Evolutionary conservation across 169 alveolate species (phyloP).

Genomic region (Plasmodium relictum): DNA sequence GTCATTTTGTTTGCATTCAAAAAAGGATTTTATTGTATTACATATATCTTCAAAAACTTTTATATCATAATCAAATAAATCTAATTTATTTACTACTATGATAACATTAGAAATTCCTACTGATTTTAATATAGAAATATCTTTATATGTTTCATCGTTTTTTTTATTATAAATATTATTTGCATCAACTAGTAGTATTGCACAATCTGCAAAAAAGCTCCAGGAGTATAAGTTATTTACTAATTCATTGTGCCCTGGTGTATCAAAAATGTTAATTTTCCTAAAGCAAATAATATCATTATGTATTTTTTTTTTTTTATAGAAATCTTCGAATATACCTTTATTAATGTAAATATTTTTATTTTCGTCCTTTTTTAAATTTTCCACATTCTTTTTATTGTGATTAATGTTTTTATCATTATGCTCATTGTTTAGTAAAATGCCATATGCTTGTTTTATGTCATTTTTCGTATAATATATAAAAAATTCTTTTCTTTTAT

Average conservation of each 20-base stretch:
- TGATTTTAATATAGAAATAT: conserved; percentile 78
- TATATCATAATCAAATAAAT: conserved; percentile 77
- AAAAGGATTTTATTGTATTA: conserved; percentile 38
- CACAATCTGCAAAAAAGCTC: conserved; percentile 85
- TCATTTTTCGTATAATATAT: conserved; percentile 56
- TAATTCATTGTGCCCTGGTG: conserved; percentile 87
- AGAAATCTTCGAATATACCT: conserved; percentile 23
- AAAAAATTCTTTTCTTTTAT: conserved; percentile 60
- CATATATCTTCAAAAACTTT: conserved; percentile 63
- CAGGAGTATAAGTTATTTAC: conserved; percentile 81
- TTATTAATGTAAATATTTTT: conserved; percentile 44
- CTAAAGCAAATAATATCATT: conserved; percentile 45
- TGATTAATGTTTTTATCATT: neutral
- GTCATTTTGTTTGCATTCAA: conserved; percentile 32
- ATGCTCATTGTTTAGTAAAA: conserved; percentile 7
- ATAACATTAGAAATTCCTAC: conserved; percentile 82
- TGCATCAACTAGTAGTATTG: conserved; percentile 82
- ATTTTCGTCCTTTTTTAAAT: neutral
- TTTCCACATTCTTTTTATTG: neutral
- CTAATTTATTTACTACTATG: conserved; percentile 83
- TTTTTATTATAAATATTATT: conserved; percentile 80
- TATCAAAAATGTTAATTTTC: conserved; percentile 84
- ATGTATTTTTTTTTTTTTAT: conserved; percentile 17
- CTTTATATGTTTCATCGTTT: conserved; percentile 78
- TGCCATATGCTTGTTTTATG: conserved; percentile 11